Base-by-base conservation (phyloP, 306 rosid genomes). In the Inga leiocalycina region DNA sequence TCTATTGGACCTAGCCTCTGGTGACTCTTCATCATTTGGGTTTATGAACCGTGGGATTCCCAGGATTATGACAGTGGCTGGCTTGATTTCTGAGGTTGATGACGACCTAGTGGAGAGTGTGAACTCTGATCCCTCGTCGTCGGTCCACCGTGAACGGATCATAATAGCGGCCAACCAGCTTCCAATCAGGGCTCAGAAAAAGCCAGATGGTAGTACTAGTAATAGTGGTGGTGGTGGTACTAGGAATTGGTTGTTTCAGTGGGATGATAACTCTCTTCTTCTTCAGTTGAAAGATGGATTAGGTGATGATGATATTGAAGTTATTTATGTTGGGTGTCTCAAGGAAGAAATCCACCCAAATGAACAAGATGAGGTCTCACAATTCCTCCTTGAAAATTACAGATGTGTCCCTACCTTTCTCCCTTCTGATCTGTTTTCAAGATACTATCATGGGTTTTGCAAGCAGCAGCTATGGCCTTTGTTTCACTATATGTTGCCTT, bases 311-410 rank as follows among this genome's bases (percentile, higher is more conserved):
- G 93, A 90, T 74, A 79, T 54, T 65, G 96, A 92, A 62, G 91
- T 91, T 16, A 85, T 89, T 49, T 91, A 91, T 85, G 93, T 91
- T 72, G 95, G 93, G 16, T 85, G 88, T 61, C 90, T 91, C 0
- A 89, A 89, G 73, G 95, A 89, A 39, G 95, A 91, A 19, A 68
- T 91, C 68, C 92, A 86, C 32, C 91, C 86, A n/a, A 88, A 80
- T 73, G 95, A 91, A 37, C 95, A 91, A 75, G 95, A 91, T 27
- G 95, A 91, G 89, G 95, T 91, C 52, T 91, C 89, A 56, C 93
- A 86, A 45, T 82, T 84, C 2, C 93, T 91, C 8, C 82, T 91
- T 0, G 93, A 91, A 73, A 83, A 83, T 20, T 89, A 83, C 43
- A 86, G 81, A 79, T 91, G 95, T 80, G 91, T 91, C 37, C 91